A percentile compares a stretch with the other conserved stretches of the same genome.
Evolutionary conservation across 225 moss, liverwort and hornwort species (phyloP).

Genomic region (Thuidium tamariscinum): DNA sequence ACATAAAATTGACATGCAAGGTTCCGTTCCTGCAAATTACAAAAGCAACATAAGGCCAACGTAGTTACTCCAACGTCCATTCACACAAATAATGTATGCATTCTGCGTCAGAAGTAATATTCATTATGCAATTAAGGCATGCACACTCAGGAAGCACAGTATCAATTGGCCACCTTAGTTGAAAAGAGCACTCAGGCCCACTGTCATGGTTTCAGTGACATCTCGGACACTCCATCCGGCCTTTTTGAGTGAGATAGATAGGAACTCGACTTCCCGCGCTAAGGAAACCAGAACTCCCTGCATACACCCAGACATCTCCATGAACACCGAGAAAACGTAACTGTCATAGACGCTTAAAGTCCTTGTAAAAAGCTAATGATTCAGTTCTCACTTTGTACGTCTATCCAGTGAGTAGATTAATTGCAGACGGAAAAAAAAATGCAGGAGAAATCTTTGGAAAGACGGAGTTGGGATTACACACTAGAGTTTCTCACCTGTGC

Average conservation of each 20-base stretch:
- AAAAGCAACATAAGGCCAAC: background rate
- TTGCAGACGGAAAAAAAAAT: background rate
- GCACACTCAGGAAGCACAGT: background rate
- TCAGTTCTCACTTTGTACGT: background rate
- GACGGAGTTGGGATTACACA: background rate
- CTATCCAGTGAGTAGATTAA: background rate
- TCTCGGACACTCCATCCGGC: slow-evolving; percentile 95
- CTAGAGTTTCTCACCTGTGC: slow-evolving; percentile 20
- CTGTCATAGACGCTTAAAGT: background rate
- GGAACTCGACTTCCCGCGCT: slow-evolving; percentile 56
- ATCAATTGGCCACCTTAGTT: background rate
- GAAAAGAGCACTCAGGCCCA: slow-evolving; percentile 30
- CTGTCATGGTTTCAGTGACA: slow-evolving; percentile 55
- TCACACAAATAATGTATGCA: background rate
- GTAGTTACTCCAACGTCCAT: background rate
- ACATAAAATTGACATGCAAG: background rate
- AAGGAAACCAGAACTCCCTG: slow-evolving; percentile 62
- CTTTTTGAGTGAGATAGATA: slow-evolving; percentile 55
- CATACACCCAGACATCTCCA: slow-evolving; percentile 5
- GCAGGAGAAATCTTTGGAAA: background rate
- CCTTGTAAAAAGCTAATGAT: background rate
- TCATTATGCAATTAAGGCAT: background rate
- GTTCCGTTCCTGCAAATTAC: background rate
- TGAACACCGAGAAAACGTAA: background rate
- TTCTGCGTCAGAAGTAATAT: background rate